Base-by-base conservation (phyloP, 2,329 filamentous ascomycete species). In the Blastomyces gilchristii region DNA sequence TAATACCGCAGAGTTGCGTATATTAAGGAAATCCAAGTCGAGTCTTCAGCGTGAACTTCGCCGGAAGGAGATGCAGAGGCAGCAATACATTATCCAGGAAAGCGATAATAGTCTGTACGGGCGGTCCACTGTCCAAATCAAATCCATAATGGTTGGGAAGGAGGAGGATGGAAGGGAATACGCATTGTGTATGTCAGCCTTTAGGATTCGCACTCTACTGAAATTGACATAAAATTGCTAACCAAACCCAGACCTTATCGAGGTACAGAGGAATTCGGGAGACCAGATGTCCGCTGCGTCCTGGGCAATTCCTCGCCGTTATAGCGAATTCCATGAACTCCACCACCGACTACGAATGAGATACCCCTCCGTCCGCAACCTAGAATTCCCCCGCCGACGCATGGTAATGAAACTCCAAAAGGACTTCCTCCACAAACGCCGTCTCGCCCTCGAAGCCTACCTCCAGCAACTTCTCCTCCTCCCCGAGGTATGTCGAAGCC, bases 51-150 rank as follows among this genome's bases (percentile, higher is more conserved):
- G 94, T 67, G 94, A 99, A 74, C 91, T 97, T 62, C 85, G 91
- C 63, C 86, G 92, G 43, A 99, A 97, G 73, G 93, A 97, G 75
- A 83, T 99, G 71, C 94, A 99, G 73, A 85, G 92, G 61, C 94
- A 96, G 74, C 95, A 99, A 73, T 99, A 99, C 69, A 90, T 96
- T 56, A 86, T 97, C 8, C 94, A 99, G 75, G 94, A 99, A 76
- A 97, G 91, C 71, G 95, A 99, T 73, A 99, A 96, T 74, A 96
- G 91, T 74, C 81, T 99, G 31, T 97, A 96, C 71, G 94, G 94
- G 2, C 89, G 93, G 22, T 93, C 94, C 2, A 90, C 86, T 0
- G 86, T 97, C 69, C 88, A 85, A 69, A 97, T 99, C 72, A 94
- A 94, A 71, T 90, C 90, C 0, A 92, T 96, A 62, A 91, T 96